Conservation (phyloP, 2,329 filamentous ascomycete species). For the Sporothrix euskadiensis region DNA sequence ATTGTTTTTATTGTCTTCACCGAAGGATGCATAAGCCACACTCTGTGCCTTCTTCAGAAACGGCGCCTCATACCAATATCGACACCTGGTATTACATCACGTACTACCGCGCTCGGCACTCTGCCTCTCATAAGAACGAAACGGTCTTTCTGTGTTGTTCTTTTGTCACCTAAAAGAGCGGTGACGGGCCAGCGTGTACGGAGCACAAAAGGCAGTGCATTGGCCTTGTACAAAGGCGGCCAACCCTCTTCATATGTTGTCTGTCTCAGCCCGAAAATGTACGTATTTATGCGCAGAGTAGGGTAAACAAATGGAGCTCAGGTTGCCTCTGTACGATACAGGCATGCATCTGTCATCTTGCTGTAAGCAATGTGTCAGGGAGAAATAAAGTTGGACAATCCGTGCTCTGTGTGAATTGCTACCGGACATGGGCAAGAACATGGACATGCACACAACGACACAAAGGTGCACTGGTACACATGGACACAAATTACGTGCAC, state of each 20-base stretch:
- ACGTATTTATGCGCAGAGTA: not conserved
- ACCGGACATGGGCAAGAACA: not conserved
- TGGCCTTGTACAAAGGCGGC: conserved; percentile 5
- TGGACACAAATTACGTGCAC: not conserved
- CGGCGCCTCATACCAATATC: not conserved
- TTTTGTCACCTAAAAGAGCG: conserved; percentile 17
- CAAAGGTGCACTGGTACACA: not conserved
- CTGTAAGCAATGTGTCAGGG: conserved; percentile 18
- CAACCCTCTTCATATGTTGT: not conserved
- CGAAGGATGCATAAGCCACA: not conserved
- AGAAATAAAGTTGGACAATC: conserved; percentile 2
- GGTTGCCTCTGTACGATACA: not conserved
- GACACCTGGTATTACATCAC: not conserved
- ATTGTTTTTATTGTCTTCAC: not conserved
- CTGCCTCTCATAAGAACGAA: not conserved
- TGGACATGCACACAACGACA: not conserved
- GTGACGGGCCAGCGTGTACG: conserved; percentile 2
- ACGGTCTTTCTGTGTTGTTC: not conserved
- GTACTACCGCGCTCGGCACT: not conserved
- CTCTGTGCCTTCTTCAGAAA: not conserved
- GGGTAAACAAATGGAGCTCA: not conserved
- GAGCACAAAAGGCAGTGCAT: not conserved
- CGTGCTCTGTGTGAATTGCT: not conserved
- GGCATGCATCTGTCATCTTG: conserved; percentile 10
- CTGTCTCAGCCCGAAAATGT: not conserved